Base-by-base conservation (phyloP, 371 early-diverging fungal genomes). In the Rhizopus sp. region DNA sequence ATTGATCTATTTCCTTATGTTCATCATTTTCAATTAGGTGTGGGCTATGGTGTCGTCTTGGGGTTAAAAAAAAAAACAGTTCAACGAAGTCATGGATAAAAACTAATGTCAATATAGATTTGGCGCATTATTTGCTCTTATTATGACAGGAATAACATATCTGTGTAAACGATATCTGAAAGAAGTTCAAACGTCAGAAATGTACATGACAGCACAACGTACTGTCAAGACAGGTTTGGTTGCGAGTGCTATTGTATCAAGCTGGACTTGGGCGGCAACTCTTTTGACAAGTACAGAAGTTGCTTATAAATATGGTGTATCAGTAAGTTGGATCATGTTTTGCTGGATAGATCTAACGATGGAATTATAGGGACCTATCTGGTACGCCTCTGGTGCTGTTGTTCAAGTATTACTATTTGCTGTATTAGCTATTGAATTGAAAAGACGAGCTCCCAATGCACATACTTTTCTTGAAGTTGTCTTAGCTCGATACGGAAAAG, bases 401-500 rank as follows among this genome's bases (percentile, higher is more conserved):
- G 80, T 88, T 3, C 88, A 88, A 70, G 86, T 87, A 7, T 58
- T 87, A 3, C 48, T 88, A 15, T 88, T 88, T 59, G 85, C 87
- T 23, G 82, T 88, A 4, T 70, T 88, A 34, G 88, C 88, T 23
- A 86, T 88, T 44, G 86, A 87, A 59, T 59, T 88, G 9, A 88
- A 88, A 60, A 76, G 84, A 57, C 72, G 80, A 51, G 88, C 87
- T 33, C 87, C 86, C 9, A 85, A 87, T 63, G 85, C 86, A 10
- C 88, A 88, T 56, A 88, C 88, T 4, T 85, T 86, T 56, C 66
- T 88, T 7, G 88, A 88, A 64, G 83, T 88, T 59, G 79, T 88
- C 33, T 64, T 77, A 16, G 82, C 73, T 13, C 82, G 88, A 29
- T 88, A 87, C 53, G 88, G 88, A 17, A 80, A 72, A 55, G 57